These are phyloP conservation scores for Tranzscheliella williamsii DNA, from an alignment of 1,284 basidiomycete species.

Conservation along the genomic window DNA sequence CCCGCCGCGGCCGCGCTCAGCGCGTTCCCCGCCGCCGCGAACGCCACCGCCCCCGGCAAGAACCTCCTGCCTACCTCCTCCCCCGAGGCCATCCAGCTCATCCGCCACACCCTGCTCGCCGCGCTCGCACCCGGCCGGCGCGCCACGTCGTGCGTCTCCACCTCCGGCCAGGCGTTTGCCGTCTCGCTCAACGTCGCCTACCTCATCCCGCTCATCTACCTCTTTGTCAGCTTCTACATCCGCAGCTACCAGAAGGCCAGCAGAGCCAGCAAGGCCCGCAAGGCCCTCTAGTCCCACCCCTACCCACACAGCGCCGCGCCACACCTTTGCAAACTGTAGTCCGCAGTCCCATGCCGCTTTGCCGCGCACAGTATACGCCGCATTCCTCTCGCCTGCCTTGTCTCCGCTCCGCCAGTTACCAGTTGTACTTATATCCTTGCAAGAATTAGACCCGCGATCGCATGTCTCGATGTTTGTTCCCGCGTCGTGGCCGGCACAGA, in stretches of 20 bases:
- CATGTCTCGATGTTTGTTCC: no score
- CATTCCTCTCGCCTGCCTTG: no score
- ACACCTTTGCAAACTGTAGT: no score
- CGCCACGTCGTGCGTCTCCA: conserved; percentile 21
- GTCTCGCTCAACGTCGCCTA: conserved; percentile 40
- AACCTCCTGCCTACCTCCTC: conserved; percentile 2
- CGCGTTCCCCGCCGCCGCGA: conserved; percentile 8
- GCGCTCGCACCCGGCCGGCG: conserved; percentile 2
- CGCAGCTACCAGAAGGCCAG: conserved; percentile 36
- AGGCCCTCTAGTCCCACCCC: no score
- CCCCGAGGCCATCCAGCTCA: conserved; percentile 14
- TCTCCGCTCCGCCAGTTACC: no score
- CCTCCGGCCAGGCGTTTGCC: conserved; percentile 32
- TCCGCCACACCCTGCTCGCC: conserved; percentile 14
- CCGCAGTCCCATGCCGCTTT: no score
- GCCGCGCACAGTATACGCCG: no score
- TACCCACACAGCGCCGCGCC: no score
- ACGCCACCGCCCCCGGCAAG: not conserved
- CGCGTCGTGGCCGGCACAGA: no score
- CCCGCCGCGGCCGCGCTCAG: conserved; percentile 6
- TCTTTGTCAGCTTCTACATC: conserved; percentile 52
- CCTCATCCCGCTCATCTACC: conserved; percentile 44
- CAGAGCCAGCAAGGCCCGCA: conserved; percentile 25
- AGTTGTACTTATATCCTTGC: no score
- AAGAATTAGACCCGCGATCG: no score